Evolutionary conservation across 192 early-diverging fungal genomes (phyloP), one percentile per base, ranked within the genome.

Genomic region (Chytriomyces sp.): DNA sequence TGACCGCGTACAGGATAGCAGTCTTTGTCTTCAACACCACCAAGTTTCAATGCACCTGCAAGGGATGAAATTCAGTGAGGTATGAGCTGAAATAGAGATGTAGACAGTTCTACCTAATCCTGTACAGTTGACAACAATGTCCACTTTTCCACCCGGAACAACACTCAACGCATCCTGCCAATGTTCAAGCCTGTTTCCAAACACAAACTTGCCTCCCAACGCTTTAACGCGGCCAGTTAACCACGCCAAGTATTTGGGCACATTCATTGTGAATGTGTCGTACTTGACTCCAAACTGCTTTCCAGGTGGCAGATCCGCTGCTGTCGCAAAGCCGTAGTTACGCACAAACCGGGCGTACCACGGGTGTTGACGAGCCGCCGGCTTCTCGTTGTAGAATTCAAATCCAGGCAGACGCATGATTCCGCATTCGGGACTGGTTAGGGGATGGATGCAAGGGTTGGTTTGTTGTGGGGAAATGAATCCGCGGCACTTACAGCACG

Each of bases 1-100:
- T 97, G 94, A 6, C 95, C 95, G 6, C 94, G 87, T 9, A 89
- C 90, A 2, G 95, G 91, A 78, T 88, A 94, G 67, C 95, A 83
- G n/a, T 86, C 75, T 18, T 53, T 46, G 74, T 97, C 95, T 46
- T 90, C 80, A 0, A 97, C 92, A 8, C 94, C 95, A 16, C 82
- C 85, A 5, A 97, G 80, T 35, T 60, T 85, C 7, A 85, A 83
- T n/a, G 91, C 88, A 6, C 80, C 77, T 81, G 45, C 46, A 7
- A 50, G 46, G 8, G 57, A 35, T 35, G 35, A 35, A 35, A 35
- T 35, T 35, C 35, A 35, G 35, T 35, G 35, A 35, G 0, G 35
- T 35, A 44, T 23, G 18, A 61, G 7, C 77, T 26, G 18, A 10
- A 61, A 83, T 7, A 78, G 16, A 18, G n/a, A 81, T 82, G 18